Evolutionary conservation across 352 stramenopile species (phyloP).

Genomic region (Phytopythium aichiense): DNA sequence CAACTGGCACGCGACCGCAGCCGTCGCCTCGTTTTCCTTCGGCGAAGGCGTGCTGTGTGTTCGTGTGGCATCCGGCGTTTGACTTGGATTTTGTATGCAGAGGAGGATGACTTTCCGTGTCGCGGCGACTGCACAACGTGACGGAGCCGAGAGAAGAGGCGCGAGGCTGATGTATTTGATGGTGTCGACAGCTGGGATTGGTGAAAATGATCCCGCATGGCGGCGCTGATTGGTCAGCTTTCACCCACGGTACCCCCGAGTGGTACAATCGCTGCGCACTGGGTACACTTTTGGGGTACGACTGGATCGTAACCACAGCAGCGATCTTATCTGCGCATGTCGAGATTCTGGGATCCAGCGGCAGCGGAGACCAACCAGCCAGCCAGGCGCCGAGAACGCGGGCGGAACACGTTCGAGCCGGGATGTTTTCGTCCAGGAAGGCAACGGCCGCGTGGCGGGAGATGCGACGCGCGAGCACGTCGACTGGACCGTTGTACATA

Average conservation of each 20-base stretch:
- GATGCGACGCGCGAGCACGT: too few relatives aligned
- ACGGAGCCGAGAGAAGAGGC: background rate
- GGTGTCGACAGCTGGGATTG: background rate
- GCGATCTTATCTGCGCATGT: too few relatives aligned
- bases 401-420: too few relatives aligned
- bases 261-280: background rate
- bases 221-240: background rate
- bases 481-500: too few relatives aligned
- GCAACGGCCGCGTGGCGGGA: too few relatives aligned
- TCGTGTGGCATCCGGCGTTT: background rate
- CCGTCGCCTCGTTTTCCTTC: background rate
- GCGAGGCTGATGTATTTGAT: slow-evolving; percentile 3
- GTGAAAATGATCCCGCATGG: background rate
- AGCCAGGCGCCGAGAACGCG: too few relatives aligned
- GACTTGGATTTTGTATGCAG: background rate
- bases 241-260: background rate
- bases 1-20: background rate
- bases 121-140: background rate
- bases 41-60: too few relatives aligned
- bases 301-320: too few relatives aligned
- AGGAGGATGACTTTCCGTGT: background rate
- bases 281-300: background rate
- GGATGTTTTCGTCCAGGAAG: too few relatives aligned
- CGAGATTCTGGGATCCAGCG: too few relatives aligned
- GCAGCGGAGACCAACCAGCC: too few relatives aligned